Conservation (phyloP, 306 rosid species). For the Betula pendula region DNA sequence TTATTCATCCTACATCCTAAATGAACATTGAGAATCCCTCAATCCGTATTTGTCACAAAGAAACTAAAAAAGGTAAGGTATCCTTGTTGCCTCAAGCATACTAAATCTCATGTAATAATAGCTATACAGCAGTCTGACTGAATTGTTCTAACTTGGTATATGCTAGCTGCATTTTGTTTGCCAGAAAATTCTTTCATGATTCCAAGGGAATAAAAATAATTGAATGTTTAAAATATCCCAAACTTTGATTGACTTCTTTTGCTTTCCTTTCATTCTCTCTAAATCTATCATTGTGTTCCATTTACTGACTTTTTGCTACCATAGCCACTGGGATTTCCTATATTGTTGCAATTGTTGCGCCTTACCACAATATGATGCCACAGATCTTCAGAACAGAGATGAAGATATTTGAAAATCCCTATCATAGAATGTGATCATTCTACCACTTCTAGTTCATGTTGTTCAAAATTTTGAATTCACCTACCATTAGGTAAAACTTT, state of each 20-base stretch:
- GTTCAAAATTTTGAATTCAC: background rate
- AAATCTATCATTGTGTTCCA: too few relatives aligned
- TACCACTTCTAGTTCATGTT: background rate
- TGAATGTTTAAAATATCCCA: too few relatives aligned
- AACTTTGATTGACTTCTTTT: too few relatives aligned
- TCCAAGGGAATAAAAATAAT: too few relatives aligned
- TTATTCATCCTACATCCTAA: background rate
- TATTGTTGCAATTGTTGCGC: background rate
- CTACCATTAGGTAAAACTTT: background rate
- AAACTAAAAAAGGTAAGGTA: background rate
- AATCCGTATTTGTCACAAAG: background rate
- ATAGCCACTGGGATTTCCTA: background rate
- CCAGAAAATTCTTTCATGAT: background rate
- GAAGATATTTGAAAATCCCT: background rate
- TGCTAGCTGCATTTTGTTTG: background rate
- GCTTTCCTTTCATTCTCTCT: too few relatives aligned
- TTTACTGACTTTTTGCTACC: background rate
- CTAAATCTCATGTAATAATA: background rate
- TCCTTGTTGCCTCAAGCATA: background rate
- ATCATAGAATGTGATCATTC: background rate
- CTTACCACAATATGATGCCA: background rate
- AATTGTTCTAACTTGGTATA: too few relatives aligned
- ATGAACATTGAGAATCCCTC: background rate
- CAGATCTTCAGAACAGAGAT: background rate
- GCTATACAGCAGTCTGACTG: background rate